Percentiles rank a stretch among this genome's conserved stretches.
These are phyloP conservation scores for Cordyceps tenuipes DNA, from an alignment of 2,329 filamentous ascomycete genomes.

Conservation along the genomic window DNA sequence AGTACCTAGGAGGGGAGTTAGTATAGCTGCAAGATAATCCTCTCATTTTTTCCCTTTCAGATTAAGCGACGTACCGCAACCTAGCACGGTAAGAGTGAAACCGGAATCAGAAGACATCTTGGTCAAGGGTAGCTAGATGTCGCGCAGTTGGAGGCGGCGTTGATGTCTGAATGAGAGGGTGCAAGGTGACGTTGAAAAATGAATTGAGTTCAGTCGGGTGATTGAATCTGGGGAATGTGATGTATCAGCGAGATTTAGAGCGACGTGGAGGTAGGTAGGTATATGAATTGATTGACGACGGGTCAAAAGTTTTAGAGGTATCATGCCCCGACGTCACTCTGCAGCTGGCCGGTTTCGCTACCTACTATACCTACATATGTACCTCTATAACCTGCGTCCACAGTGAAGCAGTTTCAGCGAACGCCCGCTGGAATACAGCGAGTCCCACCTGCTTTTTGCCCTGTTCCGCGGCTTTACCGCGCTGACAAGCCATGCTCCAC, in stretches of 20 bases:
- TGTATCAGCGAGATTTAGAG: conserved; percentile 13
- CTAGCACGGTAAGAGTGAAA: conserved; percentile 70
- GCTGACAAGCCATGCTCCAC: neutral
- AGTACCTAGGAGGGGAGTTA: conserved; percentile 46
- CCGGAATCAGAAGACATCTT: conserved; percentile 11
- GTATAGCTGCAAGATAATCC: neutral
- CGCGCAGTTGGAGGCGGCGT: conserved; percentile 1
- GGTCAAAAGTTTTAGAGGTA: conserved; percentile 1
- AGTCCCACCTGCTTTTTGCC: neutral
- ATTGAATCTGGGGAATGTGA: conserved; percentile 6
- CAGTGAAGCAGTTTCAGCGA: neutral
- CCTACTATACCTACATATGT: too few relatives aligned
- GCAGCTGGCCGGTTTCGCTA: conserved; percentile 3
- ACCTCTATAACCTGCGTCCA: too few relatives aligned
- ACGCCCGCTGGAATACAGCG: neutral
- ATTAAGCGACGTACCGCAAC: conserved; percentile 57
- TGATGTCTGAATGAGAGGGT: neutral
- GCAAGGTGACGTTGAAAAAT: neutral
- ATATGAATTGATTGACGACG: conserved; percentile 7
- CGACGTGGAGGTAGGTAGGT: neutral
- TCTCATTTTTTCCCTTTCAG: neutral
- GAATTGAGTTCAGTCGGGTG: neutral
- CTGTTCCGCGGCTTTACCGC: conserved; percentile 5
- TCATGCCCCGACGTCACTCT: conserved; percentile 1
- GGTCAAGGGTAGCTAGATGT: conserved; percentile 7